A percentile compares a stretch with the other conserved stretches of the same genome.
These are phyloP conservation scores for Sphaerobolus stellatus DNA, from an alignment of 1,284 basidiomycete genomes.

Conservation along the genomic window DNA sequence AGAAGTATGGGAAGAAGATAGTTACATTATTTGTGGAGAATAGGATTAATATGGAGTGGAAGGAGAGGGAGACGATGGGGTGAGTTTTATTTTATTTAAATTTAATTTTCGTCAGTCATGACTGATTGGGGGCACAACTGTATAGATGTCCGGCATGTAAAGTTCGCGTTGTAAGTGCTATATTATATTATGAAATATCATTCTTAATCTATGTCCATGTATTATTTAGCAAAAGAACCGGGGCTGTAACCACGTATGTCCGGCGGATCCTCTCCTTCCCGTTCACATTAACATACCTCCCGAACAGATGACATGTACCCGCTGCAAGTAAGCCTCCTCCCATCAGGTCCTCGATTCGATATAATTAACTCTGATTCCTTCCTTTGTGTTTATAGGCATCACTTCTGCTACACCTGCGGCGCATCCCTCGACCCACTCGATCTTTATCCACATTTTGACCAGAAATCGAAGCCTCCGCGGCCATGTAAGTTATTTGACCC, in stretches of 20 bases:
- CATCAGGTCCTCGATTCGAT: neutral
- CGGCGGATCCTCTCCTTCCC: neutral
- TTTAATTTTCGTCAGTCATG: neutral
- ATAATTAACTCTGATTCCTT: slow-evolving; percentile 10
- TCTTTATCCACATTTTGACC: slow-evolving; percentile 72
- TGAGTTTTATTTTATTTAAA: neutral
- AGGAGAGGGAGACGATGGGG: slow-evolving; percentile 56
- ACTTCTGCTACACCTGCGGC: slow-evolving; percentile 81
- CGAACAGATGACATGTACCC: slow-evolving; percentile 9
- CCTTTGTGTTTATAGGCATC: slow-evolving; percentile 40
- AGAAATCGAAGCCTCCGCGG: slow-evolving; percentile 40
- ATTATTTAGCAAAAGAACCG: slow-evolving; percentile 52
- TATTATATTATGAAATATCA: neutral
- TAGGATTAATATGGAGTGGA: slow-evolving; percentile 62
- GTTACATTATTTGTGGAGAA: slow-evolving; percentile 65
- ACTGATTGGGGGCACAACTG: neutral
- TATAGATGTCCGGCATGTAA: slow-evolving; percentile 64
- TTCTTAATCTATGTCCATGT: neutral
- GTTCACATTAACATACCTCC: neutral
- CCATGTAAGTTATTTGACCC: no score
- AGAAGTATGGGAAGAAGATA: slow-evolving; percentile 60
- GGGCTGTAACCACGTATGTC: slow-evolving; percentile 75
- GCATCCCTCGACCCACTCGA: slow-evolving; percentile 45
- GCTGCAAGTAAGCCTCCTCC: neutral
- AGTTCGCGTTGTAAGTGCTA: slow-evolving; percentile 49